phyloP scores from a whole-genome alignment of 169 alveolate species.

The Cryptosporidium ryanae region DNA sequence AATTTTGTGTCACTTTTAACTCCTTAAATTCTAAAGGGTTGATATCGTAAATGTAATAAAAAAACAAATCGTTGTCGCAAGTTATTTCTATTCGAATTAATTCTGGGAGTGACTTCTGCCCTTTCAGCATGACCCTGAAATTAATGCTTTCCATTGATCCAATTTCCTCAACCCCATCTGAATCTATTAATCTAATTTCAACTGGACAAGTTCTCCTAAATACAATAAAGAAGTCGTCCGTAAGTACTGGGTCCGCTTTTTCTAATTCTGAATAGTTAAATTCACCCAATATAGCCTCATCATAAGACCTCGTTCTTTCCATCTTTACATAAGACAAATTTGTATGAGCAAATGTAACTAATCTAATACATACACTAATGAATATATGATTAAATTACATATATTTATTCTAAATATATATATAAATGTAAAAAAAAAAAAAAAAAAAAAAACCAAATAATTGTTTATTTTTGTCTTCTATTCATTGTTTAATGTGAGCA shows the following conservation, averaged over 20 bases:
- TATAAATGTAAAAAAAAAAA: too few relatives aligned
- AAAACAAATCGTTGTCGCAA: constrained; percentile 63
- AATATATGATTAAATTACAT: background rate
- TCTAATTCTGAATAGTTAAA: constrained; percentile 53
- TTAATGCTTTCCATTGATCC: constrained; percentile 51
- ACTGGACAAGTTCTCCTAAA: constrained; percentile 55
- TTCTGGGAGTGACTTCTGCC: constrained; percentile 47
- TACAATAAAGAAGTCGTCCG: constrained; percentile 27
- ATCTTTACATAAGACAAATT: background rate
- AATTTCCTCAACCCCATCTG: constrained; percentile 58
- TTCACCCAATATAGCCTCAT: constrained; percentile 12
- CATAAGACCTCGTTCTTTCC: constrained; percentile 18
- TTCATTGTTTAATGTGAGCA: background rate
- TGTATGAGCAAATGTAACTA: too few relatives aligned
- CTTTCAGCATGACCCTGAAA: constrained; percentile 65
- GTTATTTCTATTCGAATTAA: constrained; percentile 46
- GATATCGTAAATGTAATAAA: constrained; percentile 48
- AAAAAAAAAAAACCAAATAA: background rate
- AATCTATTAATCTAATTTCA: constrained; percentile 53
- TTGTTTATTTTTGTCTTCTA: background rate
- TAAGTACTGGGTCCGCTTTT: constrained; percentile 48
- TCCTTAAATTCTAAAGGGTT: constrained; percentile 10
- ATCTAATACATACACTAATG: background rate
- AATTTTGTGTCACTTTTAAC: constrained; percentile 42
- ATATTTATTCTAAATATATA: background rate